Percentiles rank a stretch among this genome's conserved stretches.
phyloP scores from a whole-genome alignment of 2,329 filamentous ascomycete species.

The Aspergillus nomiae region DNA sequence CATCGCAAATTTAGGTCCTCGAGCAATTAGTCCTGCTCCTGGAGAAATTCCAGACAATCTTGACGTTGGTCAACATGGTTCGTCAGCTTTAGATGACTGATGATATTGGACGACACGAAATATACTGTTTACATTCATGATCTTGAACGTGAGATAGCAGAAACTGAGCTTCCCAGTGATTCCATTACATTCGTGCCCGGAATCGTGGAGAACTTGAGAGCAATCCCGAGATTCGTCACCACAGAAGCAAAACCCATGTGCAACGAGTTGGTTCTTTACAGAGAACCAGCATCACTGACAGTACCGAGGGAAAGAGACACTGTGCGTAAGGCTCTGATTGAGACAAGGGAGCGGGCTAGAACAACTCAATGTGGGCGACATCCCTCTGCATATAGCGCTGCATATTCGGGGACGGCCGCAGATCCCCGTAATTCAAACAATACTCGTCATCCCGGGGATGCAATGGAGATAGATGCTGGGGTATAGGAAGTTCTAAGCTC shows the following conservation, averaged over 20 bases:
- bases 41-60: conserved; percentile 12
- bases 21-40: conserved; percentile 15
- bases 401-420: neutral
- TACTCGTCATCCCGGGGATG: neutral
- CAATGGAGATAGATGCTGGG: conserved; percentile 11
- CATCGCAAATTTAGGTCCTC: conserved; percentile 17
- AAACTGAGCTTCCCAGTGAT: conserved; percentile 60
- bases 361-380: neutral
- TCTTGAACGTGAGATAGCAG: conserved; percentile 82
- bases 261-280: conserved; percentile 80
- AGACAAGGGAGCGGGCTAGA: conserved; percentile 18
- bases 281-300: conserved; percentile 73
- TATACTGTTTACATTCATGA: conserved; percentile 90
- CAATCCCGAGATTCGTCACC: conserved; percentile 69
- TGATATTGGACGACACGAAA: conserved; percentile 85
- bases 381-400: neutral
- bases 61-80: neutral
- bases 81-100: conserved; percentile 56
- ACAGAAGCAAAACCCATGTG: conserved; percentile 53
- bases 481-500: neutral
- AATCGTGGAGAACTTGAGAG: conserved; percentile 76
- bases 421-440: neutral
- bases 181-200: conserved; percentile 79
- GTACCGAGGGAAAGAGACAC: conserved; percentile 56
- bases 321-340: conserved; percentile 12